A percentile compares a stretch with the other conserved stretches of the same genome.
These are phyloP conservation scores for Puya raimondii DNA, from an alignment of 176 grass and related monocot genomes.

Conservation along the genomic window DNA sequence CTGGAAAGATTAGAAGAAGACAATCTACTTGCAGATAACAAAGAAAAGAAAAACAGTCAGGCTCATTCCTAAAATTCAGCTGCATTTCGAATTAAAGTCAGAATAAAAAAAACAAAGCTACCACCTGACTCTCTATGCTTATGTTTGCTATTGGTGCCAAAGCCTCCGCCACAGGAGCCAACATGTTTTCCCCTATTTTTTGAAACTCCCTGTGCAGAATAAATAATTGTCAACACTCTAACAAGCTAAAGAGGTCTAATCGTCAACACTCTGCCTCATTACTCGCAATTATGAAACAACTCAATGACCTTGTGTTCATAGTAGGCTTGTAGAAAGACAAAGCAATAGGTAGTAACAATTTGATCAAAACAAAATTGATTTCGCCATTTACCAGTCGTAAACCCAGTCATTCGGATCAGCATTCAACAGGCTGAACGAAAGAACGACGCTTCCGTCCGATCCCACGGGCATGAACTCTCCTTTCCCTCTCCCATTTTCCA, in stretches of 20 bases:
- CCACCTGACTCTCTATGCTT: conserved; percentile 91
- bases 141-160: conserved; percentile 75
- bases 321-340: too few relatives aligned
- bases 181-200: conserved; percentile 60
- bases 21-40: neutral
- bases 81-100: neutral
- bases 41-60: neutral
- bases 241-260: neutral
- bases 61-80: neutral
- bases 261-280: neutral
- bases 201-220: conserved; percentile 65
- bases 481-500: conserved; percentile 40
- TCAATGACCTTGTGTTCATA: too few relatives aligned
- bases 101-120: neutral
- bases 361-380: neutral
- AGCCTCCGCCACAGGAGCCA: conserved; percentile 67
- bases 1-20: neutral
- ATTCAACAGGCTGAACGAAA: conserved; percentile 91
- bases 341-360: neutral
- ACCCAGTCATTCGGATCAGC: conserved; percentile 70
- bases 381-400: conserved; percentile 69
- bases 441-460: conserved; percentile 69
- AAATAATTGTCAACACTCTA: conserved; percentile 12
- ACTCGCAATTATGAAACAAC: too few relatives aligned
- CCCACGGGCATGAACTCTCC: conserved; percentile 90